Evolutionary conservation across 139 green algal species (phyloP), one percentile per base, ranked within the genome.

Genomic region (Cymbomonas tetramitiformis): DNA sequence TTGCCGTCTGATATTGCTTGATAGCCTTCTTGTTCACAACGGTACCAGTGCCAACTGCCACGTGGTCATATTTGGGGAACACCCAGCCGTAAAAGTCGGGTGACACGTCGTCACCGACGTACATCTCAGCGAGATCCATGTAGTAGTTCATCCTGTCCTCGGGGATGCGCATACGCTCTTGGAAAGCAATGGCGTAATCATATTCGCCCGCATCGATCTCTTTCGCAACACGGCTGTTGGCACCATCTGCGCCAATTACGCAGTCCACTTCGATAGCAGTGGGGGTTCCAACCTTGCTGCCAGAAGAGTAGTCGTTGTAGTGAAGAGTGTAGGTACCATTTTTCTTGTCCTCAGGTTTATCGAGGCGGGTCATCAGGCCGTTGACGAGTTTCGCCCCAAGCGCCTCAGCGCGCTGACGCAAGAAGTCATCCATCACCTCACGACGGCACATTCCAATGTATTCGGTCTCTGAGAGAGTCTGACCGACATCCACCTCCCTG

Each of bases 81-180:
- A 98, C 89, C 88, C 88, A 96, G 70, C 88, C 91, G 62, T 98
- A 98, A 74, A 98, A 98, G 79, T 98, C 91, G 19, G 90, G 90
- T 18, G 87, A 96, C 25, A 98, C 91, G 61, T 98, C 91, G 58
- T 98, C 91, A 30, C 91, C 91, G 10, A 98, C 91, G 62, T 98
- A 97, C 91, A 98, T 98, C 85, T 98, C 90, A 5, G 91, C 91
- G 34, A 98, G 74, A 77, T 98, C 83, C 83, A 96, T 88, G 70
- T 98, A 98, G 79, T 96, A 97, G 43, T 94, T 79, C 91, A 97
- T 98, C 81, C 96, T 96, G 67, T 96, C 90, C 29, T 96, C 88
- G 40, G 83, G 77, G 66, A 96, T 94, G 44, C 83, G 73, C 63
- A 96, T 96, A 62, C 87, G 79, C 79, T 96, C 87, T 69, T 94